Conservation (phyloP, 495 filamentous ascomycete genomes). For the Talaromyces liani region DNA sequence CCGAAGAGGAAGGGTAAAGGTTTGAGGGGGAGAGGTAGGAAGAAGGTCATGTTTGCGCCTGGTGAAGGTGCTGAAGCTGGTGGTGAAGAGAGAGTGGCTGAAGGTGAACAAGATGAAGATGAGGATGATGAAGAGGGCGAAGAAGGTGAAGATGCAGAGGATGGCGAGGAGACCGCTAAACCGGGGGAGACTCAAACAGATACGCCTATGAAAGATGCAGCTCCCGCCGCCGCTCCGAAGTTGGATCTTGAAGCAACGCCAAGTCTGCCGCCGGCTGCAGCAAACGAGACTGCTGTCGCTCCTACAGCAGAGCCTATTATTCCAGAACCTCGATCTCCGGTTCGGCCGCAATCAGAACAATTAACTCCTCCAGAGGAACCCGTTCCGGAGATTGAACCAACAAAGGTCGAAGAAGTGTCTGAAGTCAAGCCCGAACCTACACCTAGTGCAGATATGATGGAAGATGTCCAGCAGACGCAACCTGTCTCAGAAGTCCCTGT, state of each 20-base stretch:
- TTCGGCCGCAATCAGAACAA: slow-evolving; percentile 11
- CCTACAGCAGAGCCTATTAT: neutral
- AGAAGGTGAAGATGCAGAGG: slow-evolving; percentile 48
- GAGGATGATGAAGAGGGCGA: slow-evolving; percentile 30
- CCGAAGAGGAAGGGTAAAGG: slow-evolving; percentile 70
- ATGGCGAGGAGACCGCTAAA: slow-evolving; percentile 39
- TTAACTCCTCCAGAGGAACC: slow-evolving; percentile 18
- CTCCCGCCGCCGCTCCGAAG: slow-evolving; percentile 3
- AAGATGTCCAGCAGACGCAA: neutral
- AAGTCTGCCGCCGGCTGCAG: slow-evolving; percentile 9
- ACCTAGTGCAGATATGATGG: neutral
- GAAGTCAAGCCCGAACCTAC: neutral
- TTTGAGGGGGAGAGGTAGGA: slow-evolving; percentile 58
- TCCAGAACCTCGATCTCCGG: neutral
- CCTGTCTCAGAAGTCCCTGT: neutral
- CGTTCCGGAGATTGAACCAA: slow-evolving; percentile 5
- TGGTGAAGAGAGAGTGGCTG: slow-evolving; percentile 19
- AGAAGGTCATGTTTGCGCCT: slow-evolving; percentile 50
- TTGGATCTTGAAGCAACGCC: slow-evolving; percentile 9
- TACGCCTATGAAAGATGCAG: slow-evolving; percentile 15
- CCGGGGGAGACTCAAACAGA: slow-evolving; percentile 31
- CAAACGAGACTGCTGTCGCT: neutral
- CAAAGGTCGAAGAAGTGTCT: neutral
- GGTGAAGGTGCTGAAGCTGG: slow-evolving; percentile 33
- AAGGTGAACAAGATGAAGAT: slow-evolving; percentile 37